Evolutionary conservation across 2,329 filamentous ascomycete genomes (phyloP).

Genomic region (Paraconiothyrium sp.): DNA sequence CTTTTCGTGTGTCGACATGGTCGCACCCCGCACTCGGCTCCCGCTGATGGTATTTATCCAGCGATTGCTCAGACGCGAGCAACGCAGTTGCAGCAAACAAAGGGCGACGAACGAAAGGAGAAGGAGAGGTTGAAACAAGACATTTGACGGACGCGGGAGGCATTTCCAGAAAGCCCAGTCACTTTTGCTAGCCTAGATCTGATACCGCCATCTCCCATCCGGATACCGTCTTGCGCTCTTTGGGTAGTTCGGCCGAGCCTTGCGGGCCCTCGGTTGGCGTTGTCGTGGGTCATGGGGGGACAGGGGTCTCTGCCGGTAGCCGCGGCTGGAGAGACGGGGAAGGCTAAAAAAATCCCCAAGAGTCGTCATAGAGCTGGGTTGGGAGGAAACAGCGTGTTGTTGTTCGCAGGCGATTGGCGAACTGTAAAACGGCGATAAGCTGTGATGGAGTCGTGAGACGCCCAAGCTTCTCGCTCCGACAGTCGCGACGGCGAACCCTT

Average conservation of each 20-base stretch:
- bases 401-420: too few relatives aligned
- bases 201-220: constrained; percentile 1
- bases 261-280: constrained; percentile 1
- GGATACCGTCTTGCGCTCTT: constrained; percentile 6
- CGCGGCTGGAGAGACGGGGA: background rate
- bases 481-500: background rate
- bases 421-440: too few relatives aligned
- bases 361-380: too few relatives aligned
- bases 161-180: background rate
- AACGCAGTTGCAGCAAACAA: constrained; percentile 3
- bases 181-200: constrained; percentile 9
- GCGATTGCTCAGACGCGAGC: background rate
- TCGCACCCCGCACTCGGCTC: constrained; percentile 1
- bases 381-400: too few relatives aligned
- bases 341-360: too few relatives aligned
- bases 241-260: constrained; percentile 10
- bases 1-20: constrained; percentile 8
- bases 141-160: constrained; percentile 2
- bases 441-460: too few relatives aligned
- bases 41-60: background rate
- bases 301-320: background rate
- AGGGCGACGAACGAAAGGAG: constrained; percentile 8
- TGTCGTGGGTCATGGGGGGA: background rate
- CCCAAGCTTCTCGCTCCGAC: too few relatives aligned
- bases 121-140: constrained; percentile 11